Percentiles rank a stretch among this genome's conserved stretches.
These are phyloP conservation scores for Yarrowia deformans DNA, from an alignment of 805 yeast species.

Conservation along the genomic window DNA sequence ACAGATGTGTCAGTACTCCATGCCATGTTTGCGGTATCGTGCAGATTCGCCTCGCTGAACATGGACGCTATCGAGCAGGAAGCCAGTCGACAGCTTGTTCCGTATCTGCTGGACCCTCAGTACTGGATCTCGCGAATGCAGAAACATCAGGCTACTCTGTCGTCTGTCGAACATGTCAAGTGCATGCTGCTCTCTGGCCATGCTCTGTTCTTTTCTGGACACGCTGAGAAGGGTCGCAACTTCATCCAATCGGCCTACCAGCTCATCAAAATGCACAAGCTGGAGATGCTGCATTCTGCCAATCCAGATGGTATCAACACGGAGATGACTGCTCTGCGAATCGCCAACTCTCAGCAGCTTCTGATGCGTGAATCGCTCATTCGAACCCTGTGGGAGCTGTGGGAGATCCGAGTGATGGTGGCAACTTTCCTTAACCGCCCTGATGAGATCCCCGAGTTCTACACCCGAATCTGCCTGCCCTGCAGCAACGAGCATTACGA, in stretches of 20 bases:
- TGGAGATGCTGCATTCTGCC: slow-evolving; percentile 39
- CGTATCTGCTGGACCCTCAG: slow-evolving; percentile 35
- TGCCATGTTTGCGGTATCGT: slow-evolving; percentile 40
- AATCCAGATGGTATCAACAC: slow-evolving; percentile 37
- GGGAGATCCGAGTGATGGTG: slow-evolving; percentile 40
- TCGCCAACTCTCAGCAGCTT: slow-evolving; percentile 35
- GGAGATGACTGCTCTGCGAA: slow-evolving; percentile 35
- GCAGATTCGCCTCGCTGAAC: slow-evolving; percentile 39
- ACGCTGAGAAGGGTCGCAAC: slow-evolving; percentile 29
- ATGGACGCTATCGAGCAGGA: slow-evolving; percentile 37
- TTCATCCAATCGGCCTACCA: slow-evolving; percentile 34
- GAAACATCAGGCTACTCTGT: slow-evolving; percentile 34
- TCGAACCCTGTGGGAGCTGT: slow-evolving; percentile 41
- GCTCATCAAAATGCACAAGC: slow-evolving; percentile 36
- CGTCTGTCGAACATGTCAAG: slow-evolving; percentile 33
- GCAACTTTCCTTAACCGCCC: slow-evolving; percentile 25
- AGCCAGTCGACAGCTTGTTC: slow-evolving; percentile 35
- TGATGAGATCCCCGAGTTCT: slow-evolving; percentile 30
- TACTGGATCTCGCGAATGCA: slow-evolving; percentile 40
- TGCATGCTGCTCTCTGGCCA: slow-evolving; percentile 34
- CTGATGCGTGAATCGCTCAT: slow-evolving; percentile 39
- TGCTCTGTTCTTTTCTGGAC: slow-evolving; percentile 39
- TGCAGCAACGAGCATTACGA: slow-evolving; percentile 33
- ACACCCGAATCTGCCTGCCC: slow-evolving; percentile 39
- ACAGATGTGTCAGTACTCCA: slow-evolving; percentile 38